phyloP scores from a whole-genome alignment of 2,329 filamentous ascomycete genomes.

The Magnaporthiopsis incrustans region DNA sequence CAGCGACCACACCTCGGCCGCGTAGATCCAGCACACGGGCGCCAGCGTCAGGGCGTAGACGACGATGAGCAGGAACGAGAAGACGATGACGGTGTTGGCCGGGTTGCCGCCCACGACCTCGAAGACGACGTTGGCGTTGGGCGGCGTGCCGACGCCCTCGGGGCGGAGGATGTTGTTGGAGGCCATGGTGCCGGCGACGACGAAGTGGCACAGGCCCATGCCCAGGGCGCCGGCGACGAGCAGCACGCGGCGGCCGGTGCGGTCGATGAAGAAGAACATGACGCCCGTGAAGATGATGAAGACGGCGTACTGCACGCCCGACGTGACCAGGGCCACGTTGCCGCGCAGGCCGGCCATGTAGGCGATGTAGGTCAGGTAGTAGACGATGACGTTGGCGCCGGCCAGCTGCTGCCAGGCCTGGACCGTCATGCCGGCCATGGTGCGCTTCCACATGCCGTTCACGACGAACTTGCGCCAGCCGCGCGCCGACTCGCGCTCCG shows the following conservation, averaged over 20 bases:
- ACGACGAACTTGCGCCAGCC: slow-evolving; percentile 30
- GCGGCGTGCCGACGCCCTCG: slow-evolving; percentile 21
- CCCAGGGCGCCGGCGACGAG: slow-evolving; percentile 14
- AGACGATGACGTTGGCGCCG: slow-evolving; percentile 45
- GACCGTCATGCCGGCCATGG: slow-evolving; percentile 45
- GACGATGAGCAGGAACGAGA: slow-evolving; percentile 56
- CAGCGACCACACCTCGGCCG: slow-evolving; percentile 55
- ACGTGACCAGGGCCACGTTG: slow-evolving; percentile 34
- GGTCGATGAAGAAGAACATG: slow-evolving; percentile 35
- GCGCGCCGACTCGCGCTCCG: slow-evolving; percentile 25
- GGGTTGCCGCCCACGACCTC: slow-evolving; percentile 37
- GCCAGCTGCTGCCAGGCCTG: slow-evolving; percentile 50
- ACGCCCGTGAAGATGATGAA: slow-evolving; percentile 35
- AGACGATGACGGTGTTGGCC: slow-evolving; percentile 56
- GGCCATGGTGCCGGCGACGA: slow-evolving; percentile 36
- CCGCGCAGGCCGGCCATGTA: slow-evolving; percentile 47
- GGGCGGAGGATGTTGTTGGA: slow-evolving; percentile 24
- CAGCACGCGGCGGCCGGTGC: slow-evolving; percentile 20
- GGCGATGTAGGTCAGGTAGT: slow-evolving; percentile 55
- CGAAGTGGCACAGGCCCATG: slow-evolving; percentile 27
- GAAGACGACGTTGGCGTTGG: slow-evolving; percentile 41
- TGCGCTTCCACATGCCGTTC: slow-evolving; percentile 51
- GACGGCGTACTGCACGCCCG: slow-evolving; percentile 32
- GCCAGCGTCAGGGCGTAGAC: slow-evolving; percentile 57
- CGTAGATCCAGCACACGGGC: slow-evolving; percentile 58